These are phyloP conservation scores for Tolypocladium pustulatum DNA, from an alignment of 2,329 filamentous ascomycete species.

Conservation along the genomic window DNA sequence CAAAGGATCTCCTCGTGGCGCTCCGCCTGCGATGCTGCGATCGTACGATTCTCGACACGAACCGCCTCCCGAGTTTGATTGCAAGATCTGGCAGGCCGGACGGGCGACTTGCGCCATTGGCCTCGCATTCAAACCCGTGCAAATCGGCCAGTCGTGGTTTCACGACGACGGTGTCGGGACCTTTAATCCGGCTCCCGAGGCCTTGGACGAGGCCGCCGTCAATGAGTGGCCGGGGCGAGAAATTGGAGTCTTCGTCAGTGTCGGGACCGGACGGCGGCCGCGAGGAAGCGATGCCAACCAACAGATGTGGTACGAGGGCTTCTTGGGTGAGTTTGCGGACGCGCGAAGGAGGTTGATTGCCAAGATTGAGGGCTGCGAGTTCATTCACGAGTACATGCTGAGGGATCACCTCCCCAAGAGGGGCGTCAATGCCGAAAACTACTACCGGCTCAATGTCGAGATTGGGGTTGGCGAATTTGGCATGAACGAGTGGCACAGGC, in stretches of 20 bases:
- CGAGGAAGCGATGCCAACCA: constrained; percentile 55
- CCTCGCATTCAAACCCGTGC: constrained; percentile 90
- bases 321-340: constrained; percentile 86
- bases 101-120: constrained; percentile 88
- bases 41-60: constrained; percentile 95
- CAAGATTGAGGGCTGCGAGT: constrained; percentile 94
- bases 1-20: constrained; percentile 63
- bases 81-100: constrained; percentile 94
- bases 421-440: constrained; percentile 77
- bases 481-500: constrained; percentile 94
- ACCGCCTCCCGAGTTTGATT: constrained; percentile 81
- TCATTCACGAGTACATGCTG: constrained; percentile 78
- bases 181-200: constrained; percentile 80
- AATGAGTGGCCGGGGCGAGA: constrained; percentile 96
- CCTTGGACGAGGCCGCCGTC: constrained; percentile 79
- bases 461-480: constrained; percentile 93
- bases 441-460: constrained; percentile 94
- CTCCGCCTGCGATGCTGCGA: constrained; percentile 63
- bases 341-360: constrained; percentile 72
- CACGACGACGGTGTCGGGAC: constrained; percentile 86
- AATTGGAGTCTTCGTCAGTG: constrained; percentile 81
- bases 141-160: constrained; percentile 86
- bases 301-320: constrained; percentile 87
- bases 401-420: constrained; percentile 66
- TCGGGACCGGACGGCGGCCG: constrained; percentile 84